Evolutionary conservation across 352 stramenopile species (phyloP), one percentile per base, ranked within the genome.

Genomic region (Phytophthora crassamura): DNA sequence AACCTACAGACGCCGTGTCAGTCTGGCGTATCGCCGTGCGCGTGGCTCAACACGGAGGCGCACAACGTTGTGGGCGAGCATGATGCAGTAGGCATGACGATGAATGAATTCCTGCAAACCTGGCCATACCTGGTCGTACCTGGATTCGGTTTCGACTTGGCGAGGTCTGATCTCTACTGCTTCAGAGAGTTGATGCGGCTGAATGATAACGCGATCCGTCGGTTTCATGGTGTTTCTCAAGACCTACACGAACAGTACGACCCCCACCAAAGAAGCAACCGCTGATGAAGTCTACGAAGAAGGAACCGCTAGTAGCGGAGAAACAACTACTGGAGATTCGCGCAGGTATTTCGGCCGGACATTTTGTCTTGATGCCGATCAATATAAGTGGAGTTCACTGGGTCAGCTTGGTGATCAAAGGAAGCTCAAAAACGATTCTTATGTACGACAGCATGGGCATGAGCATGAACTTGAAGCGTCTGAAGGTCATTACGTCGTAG

Each of bases 21-120:
- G 20, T 8, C 5, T 5, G 54, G 54, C 20, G 35, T 62, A 22
- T 38, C 4, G n/a, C n/a, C n/a, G n/a, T n/a, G n/a, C n/a, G n/a
- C n/a, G n/a, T n/a, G n/a, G n/a, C n/a, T n/a, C n/a, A 64, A 48
- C n/a, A 50, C 10, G 2, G 53, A 52, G 30, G 53, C 52, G 5
- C 18, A 45, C 4, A 15, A 10, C 5, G 4, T 48, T n/a, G 35
- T 46, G 22, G 15, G 39, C 10, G 35, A 48, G 30, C 14, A 5
- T 47, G 36, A 10, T 48, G 36, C 15, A 0, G 28, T 46, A 14
- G 16, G 35, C n/a, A 16, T 34, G 36, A n/a, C 33, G n/a, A n/a
- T n/a, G n/a, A n/a, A n/a, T n/a, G n/a, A n/a, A n/a, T n/a, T n/a
- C n/a, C n/a, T n/a, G n/a, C n/a, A n/a, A n/a, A n/a, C n/a, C n/a